A percentile compares a stretch with the other conserved stretches of the same genome.
These are phyloP conservation scores for Mortierella sp. DNA, from an alignment of 371 early-diverging fungal species.

Conservation along the genomic window DNA sequence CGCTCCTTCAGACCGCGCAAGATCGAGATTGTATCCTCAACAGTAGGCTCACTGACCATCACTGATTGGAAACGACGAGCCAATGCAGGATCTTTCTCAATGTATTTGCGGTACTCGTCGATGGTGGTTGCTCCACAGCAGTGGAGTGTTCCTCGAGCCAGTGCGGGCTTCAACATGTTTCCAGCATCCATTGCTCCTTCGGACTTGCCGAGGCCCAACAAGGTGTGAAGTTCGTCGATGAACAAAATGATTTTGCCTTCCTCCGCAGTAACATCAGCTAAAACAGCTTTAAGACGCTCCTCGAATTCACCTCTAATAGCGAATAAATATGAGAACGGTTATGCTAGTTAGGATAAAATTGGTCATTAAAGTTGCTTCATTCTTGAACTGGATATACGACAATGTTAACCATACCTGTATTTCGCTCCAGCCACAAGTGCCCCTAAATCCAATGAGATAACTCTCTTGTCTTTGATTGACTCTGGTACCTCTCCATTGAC, in stretches of 20 bases:
- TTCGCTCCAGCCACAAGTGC: constrained; percentile 87
- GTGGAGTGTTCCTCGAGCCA: constrained; percentile 84
- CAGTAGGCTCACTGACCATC: constrained; percentile 75
- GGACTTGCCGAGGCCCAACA: constrained; percentile 84
- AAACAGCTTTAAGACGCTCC: constrained; percentile 82
- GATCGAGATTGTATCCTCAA: constrained; percentile 90
- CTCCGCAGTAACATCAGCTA: constrained; percentile 79
- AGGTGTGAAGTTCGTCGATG: constrained; percentile 89
- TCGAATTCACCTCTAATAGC: constrained; percentile 85
- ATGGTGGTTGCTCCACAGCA: constrained; percentile 93
- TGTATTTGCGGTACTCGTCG: constrained; percentile 88
- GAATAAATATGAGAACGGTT: background rate
- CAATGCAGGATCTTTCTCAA: constrained; percentile 90
- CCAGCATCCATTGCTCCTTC: constrained; percentile 84
- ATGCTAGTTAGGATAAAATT: background rate
- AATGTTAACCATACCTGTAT: constrained; percentile 63
- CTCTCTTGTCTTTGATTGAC: constrained; percentile 76
- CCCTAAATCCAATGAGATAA: constrained; percentile 85
- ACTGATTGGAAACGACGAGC: constrained; percentile 90
- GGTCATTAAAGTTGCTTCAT: background rate
- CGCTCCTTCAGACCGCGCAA: constrained; percentile 78
- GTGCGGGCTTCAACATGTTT: constrained; percentile 89
- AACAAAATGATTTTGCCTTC: constrained; percentile 85
- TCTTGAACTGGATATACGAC: too few species aligned
- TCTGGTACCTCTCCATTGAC: constrained; percentile 87